Evolutionary conservation across 2,329 filamentous ascomycete species (phyloP).

Genomic region (Alternaria sp.): DNA sequence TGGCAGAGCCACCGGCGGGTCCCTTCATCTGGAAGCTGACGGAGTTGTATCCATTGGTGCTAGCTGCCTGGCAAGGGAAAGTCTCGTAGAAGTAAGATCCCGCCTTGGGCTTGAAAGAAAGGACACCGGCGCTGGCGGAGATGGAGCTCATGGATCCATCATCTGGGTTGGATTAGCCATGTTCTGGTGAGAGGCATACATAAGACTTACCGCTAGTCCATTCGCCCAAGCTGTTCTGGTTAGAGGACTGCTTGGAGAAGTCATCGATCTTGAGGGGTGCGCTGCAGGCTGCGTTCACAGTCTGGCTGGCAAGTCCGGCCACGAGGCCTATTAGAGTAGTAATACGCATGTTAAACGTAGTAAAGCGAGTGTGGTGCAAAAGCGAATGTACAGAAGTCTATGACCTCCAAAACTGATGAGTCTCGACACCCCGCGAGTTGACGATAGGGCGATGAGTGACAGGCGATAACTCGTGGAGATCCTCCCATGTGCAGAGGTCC

Average conservation of each 20-base stretch:
- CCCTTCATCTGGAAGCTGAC: conserved; percentile 60
- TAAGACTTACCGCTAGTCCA: conserved; percentile 48
- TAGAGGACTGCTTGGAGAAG: conserved; percentile 50
- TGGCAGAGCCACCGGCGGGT: conserved; percentile 53
- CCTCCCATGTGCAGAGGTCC: conserved; percentile 10
- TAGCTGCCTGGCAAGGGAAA: conserved; percentile 59
- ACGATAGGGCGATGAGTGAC: conserved; percentile 19
- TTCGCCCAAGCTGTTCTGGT: conserved; percentile 46
- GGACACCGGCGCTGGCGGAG: conserved; percentile 54
- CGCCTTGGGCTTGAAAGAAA: conserved; percentile 61
- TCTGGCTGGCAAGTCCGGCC: conserved; percentile 38
- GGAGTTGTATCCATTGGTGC: conserved; percentile 58
- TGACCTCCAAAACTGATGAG: conserved; percentile 37
- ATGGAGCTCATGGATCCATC: conserved; percentile 60
- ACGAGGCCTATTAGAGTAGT: conserved; percentile 44
- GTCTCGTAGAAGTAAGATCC: conserved; percentile 65
- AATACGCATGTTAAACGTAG: conserved; percentile 39
- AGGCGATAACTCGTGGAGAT: conserved; percentile 35
- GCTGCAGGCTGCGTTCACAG: conserved; percentile 47
- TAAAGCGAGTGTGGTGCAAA: conserved; percentile 41
- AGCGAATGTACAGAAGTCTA: conserved; percentile 53
- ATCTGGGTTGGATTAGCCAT: conserved; percentile 50
- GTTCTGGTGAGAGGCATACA: no score
- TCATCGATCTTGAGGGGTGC: conserved; percentile 50
- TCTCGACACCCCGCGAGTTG: conserved; percentile 27